Percentiles rank a stretch among this genome's conserved stretches.
These are phyloP conservation scores for Ormosia semicastrata DNA, from an alignment of 306 rosid species.

Conservation along the genomic window DNA sequence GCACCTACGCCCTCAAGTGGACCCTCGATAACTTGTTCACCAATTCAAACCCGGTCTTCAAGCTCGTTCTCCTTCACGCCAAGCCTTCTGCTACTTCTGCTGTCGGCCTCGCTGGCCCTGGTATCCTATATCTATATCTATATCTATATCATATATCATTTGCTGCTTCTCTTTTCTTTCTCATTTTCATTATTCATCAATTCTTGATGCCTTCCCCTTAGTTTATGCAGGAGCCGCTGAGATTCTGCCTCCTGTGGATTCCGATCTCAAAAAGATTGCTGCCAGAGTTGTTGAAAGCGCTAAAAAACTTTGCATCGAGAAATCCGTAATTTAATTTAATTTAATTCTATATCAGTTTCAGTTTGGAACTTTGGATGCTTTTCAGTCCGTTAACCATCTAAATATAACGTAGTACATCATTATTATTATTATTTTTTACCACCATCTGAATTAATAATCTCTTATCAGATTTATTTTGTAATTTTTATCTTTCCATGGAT, in stretches of 20 bases:
- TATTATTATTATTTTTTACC: background rate
- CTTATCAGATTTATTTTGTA: background rate
- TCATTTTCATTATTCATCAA: no score
- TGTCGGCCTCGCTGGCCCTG: slow-evolving; percentile 66
- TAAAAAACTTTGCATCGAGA: slow-evolving; percentile 41
- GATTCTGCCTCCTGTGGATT: slow-evolving; percentile 51
- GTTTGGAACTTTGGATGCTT: background rate
- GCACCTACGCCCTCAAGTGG: slow-evolving; percentile 59
- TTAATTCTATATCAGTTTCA: background rate
- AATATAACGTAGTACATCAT: background rate
- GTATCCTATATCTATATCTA: slow-evolving; percentile 29
- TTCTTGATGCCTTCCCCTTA: background rate
- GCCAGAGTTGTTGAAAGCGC: slow-evolving; percentile 43
- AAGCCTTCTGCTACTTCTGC: slow-evolving; percentile 49
- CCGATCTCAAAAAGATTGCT: slow-evolving; percentile 49
- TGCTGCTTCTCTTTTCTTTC: background rate
- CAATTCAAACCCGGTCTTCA: slow-evolving; percentile 41
- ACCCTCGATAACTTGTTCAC: slow-evolving; percentile 58
- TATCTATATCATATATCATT: background rate
- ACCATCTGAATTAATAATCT: background rate
- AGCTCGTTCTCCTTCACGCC: slow-evolving; percentile 62
- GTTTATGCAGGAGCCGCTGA: slow-evolving; percentile 52
- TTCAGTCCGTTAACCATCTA: background rate
- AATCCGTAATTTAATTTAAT: slow-evolving; percentile 35
- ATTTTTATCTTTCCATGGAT: background rate